Evolutionary conservation across 2,329 filamentous ascomycete genomes (phyloP), one percentile per base, ranked within the genome.

Genomic region (Paradendryphiella salina): DNA sequence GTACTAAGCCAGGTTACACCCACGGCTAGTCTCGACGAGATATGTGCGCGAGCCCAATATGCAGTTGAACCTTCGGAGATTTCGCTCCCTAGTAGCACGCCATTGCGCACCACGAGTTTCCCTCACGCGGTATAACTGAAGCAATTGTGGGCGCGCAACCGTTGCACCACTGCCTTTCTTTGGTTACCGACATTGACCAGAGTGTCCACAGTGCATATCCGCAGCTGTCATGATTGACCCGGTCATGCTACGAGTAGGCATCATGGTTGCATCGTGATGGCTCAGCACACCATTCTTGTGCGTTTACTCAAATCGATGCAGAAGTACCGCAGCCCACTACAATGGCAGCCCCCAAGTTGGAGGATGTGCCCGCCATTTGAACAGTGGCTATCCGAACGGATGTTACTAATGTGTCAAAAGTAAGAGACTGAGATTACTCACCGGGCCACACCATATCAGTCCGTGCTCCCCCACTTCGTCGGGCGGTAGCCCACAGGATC

Each of bases 151-250:
- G 33, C 43, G 48, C 48, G 34, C 33, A 37, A 34, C 52, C 41
- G 50, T 42, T 37, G 52, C 52, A 53, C 46, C 31, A 36, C 51
- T 40, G 28, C 44, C 57, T 49, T 39, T 34, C 46, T 51, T 46
- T 17, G 43, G 56, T 46, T 57, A 60, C 63, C 64, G 58, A 66
- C 60, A 58, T 66, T 58, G 61, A 57, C 57, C 53, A 60, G 50
- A 43, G 48, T 20, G 38, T 35, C 50, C 20, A 50, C 49, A 40
- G 54, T 52, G 52, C 57, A 15, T 49, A 56, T 57, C 52, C 50
- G 49, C 54, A 57, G 60, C 40, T 64, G 60, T 60, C 63, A 60
- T 54, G 50, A 56, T 46, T 34, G 40, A 36, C 13, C 34, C 11
- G 13, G 31, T 34, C 20, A 34, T 14, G 33, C 33, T n/a, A 29